These are phyloP conservation scores for Mycoemilia scoparia DNA, from an alignment of 192 early-diverging fungal genomes.

Conservation along the genomic window DNA sequence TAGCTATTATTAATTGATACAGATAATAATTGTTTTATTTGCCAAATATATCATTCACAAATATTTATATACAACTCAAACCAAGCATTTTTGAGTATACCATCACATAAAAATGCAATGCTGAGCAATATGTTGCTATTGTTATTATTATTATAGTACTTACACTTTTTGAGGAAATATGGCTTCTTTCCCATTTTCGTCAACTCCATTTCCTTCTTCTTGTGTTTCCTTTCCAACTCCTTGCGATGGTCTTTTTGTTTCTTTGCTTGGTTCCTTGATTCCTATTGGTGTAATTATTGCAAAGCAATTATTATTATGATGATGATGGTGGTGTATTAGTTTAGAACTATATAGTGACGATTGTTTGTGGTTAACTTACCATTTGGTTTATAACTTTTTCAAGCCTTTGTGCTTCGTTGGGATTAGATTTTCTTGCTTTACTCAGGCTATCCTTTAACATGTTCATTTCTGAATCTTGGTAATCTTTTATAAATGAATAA, in stretches of 20 bases:
- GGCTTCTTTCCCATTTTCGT: conserved; percentile 83
- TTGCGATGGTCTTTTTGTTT: conserved; percentile 31
- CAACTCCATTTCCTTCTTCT: conserved; percentile 61
- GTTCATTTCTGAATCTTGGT: conserved; percentile 55
- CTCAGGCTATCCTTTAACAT: conserved; percentile 40
- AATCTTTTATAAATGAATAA: conserved; percentile 74
- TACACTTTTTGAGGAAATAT: conserved; percentile 82
- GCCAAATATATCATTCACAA: conserved; percentile 33
- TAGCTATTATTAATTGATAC: too few species aligned
- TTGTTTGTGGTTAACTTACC: conserved; percentile 5
- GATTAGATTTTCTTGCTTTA: conserved; percentile 40
- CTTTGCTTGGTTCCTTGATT: conserved; percentile 24
- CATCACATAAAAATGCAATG: not conserved
- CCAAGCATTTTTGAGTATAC: not conserved
- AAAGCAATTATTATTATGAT: not conserved
- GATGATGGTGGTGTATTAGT: not conserved
- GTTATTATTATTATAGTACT: conserved; percentile 23
- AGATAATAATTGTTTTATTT: conserved; percentile 7
- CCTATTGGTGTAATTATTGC: not conserved
- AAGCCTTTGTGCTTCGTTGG: conserved; percentile 36
- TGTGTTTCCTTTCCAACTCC: conserved; percentile 52
- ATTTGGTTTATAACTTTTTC: conserved; percentile 39
- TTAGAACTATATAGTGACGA: not conserved
- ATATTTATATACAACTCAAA: conserved; percentile 2
- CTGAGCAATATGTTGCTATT: conserved; percentile 9